A percentile compares a stretch with the other conserved stretches of the same genome.
Evolutionary conservation across 441 rosid genomes (phyloP).

Genomic region (Pelargonium cotyledonis): DNA sequence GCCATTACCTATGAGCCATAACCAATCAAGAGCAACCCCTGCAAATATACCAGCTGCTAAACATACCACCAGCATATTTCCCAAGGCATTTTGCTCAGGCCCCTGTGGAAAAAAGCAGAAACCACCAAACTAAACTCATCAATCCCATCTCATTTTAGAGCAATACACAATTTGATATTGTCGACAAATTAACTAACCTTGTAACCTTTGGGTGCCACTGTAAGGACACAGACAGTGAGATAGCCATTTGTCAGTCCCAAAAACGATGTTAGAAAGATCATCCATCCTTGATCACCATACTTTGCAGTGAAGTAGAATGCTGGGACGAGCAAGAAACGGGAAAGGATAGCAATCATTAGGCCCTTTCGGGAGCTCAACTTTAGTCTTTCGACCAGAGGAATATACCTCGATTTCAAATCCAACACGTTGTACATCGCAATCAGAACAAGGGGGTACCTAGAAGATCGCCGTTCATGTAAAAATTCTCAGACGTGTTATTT

Average conservation of each 20-base stretch:
- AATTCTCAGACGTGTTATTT: not conserved
- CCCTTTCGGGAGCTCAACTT: constrained; percentile 62
- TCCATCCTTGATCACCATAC: constrained; percentile 89
- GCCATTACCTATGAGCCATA: constrained; percentile 72
- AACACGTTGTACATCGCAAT: constrained; percentile 53
- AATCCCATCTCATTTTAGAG: not conserved
- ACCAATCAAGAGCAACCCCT: constrained; percentile 64
- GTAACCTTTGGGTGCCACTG: constrained; percentile 75
- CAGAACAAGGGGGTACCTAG: constrained; percentile 65
- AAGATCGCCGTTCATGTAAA: not conserved
- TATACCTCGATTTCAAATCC: constrained; percentile 61
- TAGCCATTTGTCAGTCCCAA: constrained; percentile 75
- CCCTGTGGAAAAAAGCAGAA: constrained; percentile 32
- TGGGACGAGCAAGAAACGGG: constrained; percentile 59
- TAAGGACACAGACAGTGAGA: constrained; percentile 71
- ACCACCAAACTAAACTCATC: not conserved
- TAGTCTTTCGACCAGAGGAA: constrained; percentile 45
- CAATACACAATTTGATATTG: not conserved
- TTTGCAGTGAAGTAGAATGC: constrained; percentile 83
- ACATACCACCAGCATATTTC: constrained; percentile 59
- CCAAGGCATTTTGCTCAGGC: constrained; percentile 78
- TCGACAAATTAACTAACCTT: constrained; percentile 38
- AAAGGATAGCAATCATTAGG: constrained; percentile 35
- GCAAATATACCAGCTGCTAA: constrained; percentile 57
- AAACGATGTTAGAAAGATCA: constrained; percentile 64